Percentiles rank a stretch among this genome's conserved stretches.
Conservation (phyloP, 768 basidiomycete species). For the Phlebiopsis flavidoalba region DNA sequence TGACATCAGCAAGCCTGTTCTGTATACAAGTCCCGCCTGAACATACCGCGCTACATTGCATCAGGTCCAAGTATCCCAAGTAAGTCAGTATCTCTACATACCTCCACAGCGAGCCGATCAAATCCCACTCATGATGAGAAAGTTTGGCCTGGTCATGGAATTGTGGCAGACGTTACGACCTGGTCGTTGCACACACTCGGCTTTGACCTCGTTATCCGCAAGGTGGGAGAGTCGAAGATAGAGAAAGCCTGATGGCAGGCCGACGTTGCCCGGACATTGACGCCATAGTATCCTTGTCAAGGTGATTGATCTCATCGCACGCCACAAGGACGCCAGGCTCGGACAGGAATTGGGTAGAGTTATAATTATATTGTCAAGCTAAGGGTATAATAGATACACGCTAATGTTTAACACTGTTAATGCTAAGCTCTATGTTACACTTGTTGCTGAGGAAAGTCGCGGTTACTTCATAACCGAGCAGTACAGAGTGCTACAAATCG, state of each 20-base stretch:
- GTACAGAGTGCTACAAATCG: too few species aligned
- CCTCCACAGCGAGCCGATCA: constrained; percentile 5
- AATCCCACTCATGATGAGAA: neutral
- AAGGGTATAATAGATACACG: neutral
- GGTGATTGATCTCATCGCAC: neutral
- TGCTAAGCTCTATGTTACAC: too few species aligned
- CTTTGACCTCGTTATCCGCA: neutral
- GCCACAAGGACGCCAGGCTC: neutral
- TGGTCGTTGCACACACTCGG: neutral
- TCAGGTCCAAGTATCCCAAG: constrained; percentile 4
- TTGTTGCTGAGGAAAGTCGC: too few species aligned
- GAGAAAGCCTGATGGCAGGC: neutral
- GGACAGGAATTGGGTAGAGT: neutral
- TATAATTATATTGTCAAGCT: too few species aligned
- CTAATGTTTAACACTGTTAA: neutral
- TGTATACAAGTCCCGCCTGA: neutral
- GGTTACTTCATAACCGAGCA: too few species aligned
- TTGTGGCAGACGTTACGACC: neutral
- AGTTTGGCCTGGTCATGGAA: neutral
- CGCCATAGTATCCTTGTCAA: neutral
- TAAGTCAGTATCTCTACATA: constrained; percentile 9
- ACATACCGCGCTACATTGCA: constrained; percentile 8
- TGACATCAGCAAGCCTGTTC: too few species aligned
- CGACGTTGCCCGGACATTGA: neutral
- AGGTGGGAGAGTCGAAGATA: neutral